A percentile compares a stretch with the other conserved stretches of the same genome.
Evolutionary conservation across 768 basidiomycete species (phyloP).

Genomic region (Amanita jacksonii): DNA sequence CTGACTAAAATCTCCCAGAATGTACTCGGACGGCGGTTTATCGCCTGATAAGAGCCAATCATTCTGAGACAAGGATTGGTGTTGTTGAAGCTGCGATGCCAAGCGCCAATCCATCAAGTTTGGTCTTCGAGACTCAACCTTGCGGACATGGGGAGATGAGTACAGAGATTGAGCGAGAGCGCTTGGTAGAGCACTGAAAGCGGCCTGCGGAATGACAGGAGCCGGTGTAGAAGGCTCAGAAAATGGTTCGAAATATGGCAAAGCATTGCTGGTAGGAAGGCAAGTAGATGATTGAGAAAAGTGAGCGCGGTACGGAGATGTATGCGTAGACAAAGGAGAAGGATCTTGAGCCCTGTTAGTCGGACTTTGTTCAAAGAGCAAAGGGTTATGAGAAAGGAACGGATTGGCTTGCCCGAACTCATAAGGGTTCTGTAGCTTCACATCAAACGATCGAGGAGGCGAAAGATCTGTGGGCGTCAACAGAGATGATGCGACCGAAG

Average conservation of each 20-base stretch:
- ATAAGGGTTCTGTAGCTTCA: slow-evolving; percentile 43
- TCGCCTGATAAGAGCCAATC: slow-evolving; percentile 39
- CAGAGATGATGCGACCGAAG: slow-evolving; percentile 60
- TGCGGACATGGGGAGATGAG: slow-evolving; percentile 19
- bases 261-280: slow-evolving; percentile 15
- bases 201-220: slow-evolving; percentile 15
- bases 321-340: slow-evolving; percentile 9
- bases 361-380: slow-evolving; percentile 27
- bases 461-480: slow-evolving; percentile 70
- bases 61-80: slow-evolving; percentile 15
- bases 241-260: slow-evolving; percentile 47
- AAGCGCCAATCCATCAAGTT: slow-evolving; percentile 29
- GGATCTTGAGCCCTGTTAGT: slow-evolving; percentile 5
- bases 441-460: slow-evolving; percentile 51
- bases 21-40: slow-evolving; percentile 19
- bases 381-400: slow-evolving; percentile 35
- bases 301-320: slow-evolving; percentile 7
- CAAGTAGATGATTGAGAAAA: slow-evolving; percentile 10
- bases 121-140: slow-evolving; percentile 18
- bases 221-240: slow-evolving; percentile 32
- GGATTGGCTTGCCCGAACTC: slow-evolving; percentile 35
- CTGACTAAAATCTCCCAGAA: slow-evolving; percentile 13
- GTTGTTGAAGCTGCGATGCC: slow-evolving; percentile 23
- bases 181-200: slow-evolving; percentile 6
- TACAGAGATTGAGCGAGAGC: slow-evolving; percentile 16